Percentiles rank a stretch among this genome's conserved stretches.
These are phyloP conservation scores for Blumeriella jaapii DNA, from an alignment of 2,329 filamentous ascomycete species.

Conservation along the genomic window DNA sequence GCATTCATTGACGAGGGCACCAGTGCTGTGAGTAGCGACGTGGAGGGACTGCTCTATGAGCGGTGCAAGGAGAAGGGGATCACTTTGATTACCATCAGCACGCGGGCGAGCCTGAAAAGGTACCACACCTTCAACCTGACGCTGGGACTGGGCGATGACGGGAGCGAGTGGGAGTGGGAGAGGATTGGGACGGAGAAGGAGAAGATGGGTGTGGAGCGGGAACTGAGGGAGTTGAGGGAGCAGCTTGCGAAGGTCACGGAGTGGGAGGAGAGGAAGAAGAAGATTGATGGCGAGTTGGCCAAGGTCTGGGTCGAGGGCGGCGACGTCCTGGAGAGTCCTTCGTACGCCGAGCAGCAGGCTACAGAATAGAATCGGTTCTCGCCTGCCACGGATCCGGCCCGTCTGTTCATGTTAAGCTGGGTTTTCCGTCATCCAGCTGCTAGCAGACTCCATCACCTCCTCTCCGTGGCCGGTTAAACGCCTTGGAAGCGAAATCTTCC, in stretches of 20 bases:
- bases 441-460: too few species aligned
- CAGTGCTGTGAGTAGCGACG: constrained; percentile 84
- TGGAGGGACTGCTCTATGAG: constrained; percentile 89
- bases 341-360: constrained; percentile 7
- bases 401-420: too few species aligned
- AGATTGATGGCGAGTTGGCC: constrained; percentile 73
- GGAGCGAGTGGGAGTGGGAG: constrained; percentile 86
- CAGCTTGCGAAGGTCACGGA: constrained; percentile 69
- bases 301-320: constrained; percentile 27
- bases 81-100: constrained; percentile 92
- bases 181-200: constrained; percentile 88
- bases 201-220: constrained; percentile 86
- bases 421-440: too few species aligned
- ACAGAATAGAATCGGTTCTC: too few species aligned
- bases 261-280: constrained; percentile 66
- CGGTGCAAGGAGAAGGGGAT: constrained; percentile 87
- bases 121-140: constrained; percentile 90
- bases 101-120: constrained; percentile 84
- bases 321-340: constrained; percentile 14
- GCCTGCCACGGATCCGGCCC: too few species aligned
- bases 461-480: too few species aligned
- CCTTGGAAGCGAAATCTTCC: too few species aligned
- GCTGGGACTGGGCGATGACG: constrained; percentile 67
- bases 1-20: constrained; percentile 95
- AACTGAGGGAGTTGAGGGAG: constrained; percentile 74